phyloP scores from a whole-genome alignment of 345 rosid species.

The Aquilaria malaccensis region DNA sequence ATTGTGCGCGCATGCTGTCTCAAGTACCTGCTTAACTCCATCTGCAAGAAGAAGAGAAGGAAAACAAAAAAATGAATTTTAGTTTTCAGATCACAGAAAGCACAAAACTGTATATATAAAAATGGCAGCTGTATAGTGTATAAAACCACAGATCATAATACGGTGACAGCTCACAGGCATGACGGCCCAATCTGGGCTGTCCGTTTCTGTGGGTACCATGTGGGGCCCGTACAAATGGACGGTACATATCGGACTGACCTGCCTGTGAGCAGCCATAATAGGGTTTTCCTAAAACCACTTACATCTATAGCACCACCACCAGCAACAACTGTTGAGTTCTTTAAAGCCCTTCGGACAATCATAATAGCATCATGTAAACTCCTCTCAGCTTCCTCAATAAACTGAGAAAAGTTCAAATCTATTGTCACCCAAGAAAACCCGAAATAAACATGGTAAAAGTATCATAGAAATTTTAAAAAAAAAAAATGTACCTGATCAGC shows the following conservation, averaged over 20 bases:
- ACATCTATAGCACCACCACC: conserved; percentile 99
- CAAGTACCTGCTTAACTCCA: conserved; percentile 90
- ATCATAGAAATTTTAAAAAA: background rate
- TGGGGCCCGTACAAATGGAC: too few species aligned
- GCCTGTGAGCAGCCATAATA: too few species aligned
- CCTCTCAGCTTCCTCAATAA: conserved; percentile 99
- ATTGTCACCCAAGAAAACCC: conserved; percentile 1
- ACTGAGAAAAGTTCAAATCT: conserved; percentile 30
- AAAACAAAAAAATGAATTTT: background rate
- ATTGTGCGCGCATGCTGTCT: conserved; percentile 96
- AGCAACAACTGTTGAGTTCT: conserved; percentile 97
- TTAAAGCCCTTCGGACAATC: conserved; percentile 96
- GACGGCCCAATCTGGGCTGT: too few species aligned
- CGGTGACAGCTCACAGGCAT: too few species aligned
- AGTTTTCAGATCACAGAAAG: conserved; percentile 7
- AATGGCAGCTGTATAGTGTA: too few species aligned
- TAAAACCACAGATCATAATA: background rate
- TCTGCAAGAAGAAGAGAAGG: conserved; percentile 38
- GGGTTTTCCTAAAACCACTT: conserved; percentile 19
- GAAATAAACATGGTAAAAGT: background rate
- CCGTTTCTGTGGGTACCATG: too few species aligned
- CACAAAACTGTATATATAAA: background rate
- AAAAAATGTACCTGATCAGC: conserved; percentile 78
- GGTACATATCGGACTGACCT: too few species aligned
- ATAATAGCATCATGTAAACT: conserved; percentile 99